Base-by-base conservation (phyloP, 2,329 filamentous ascomycete genomes). In the Alternaria gaisen region DNA sequence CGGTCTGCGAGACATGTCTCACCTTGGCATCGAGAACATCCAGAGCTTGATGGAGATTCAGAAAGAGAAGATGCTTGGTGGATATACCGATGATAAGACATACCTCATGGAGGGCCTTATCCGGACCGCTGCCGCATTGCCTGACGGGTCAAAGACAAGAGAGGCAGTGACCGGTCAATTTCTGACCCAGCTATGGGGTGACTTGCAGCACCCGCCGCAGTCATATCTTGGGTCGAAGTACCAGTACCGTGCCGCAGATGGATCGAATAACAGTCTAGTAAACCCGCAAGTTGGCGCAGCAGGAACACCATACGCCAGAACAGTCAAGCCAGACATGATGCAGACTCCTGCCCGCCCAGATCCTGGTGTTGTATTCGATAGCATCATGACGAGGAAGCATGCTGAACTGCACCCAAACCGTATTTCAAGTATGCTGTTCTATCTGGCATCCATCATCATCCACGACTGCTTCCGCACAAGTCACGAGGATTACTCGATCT, bases 391-490 rank as follows among this genome's bases (percentile, higher is more conserved):
- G 16, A 85, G 90, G 26, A 84, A 85, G 60, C 78, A 83, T n/a
- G 86, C 87, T 62, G 83, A 87, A 62, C 82, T 87, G 56, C 91
- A 92, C 72, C 88, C 89, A 0, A 90, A 90, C 52, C 85, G 87
- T n/a, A 88, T 93, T 41, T 93, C 90, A 0, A 90, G 88, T 68
- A 87, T 92, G 79, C 80, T 94, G 16, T 92, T 92, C 75, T 92
- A 93, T 66, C 81, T 91, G 43, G 91, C 90, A 0, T 87, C 89
- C 7, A 90, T 94, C 69, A 84, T 85, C 69, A 84, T 84, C 48
- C 78, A 82, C 79, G 88, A 90, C 70, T 80, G 89, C 51, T 91
- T 91, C 77, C 83, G 87, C 38, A 91, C 89, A 2, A 87, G 86
- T 67, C 86, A 87, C 26, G 80, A 80, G 5, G 88, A 93, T 73